Base-by-base conservation (phyloP, 208 protist species). In the Naegleria gruberi region DNA sequence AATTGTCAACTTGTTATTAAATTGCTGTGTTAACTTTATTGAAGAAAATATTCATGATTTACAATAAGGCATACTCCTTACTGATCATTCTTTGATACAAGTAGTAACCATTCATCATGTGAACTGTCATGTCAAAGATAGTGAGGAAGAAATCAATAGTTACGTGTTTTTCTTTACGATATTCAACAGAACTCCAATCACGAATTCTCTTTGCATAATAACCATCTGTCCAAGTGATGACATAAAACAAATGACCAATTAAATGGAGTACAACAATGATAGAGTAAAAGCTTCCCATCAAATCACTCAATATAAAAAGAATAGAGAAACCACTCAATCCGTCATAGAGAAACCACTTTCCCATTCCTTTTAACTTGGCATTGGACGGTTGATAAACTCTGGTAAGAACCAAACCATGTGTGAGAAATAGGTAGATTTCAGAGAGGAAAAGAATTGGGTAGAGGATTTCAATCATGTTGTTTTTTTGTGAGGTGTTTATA, bases 191-290 rank as follows among this genome's bases (percentile, higher is more conserved):
- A 86, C 42, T 47, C 82, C 82, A 86, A 46, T 86, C 41, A 30
- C 82, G 0, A 46, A 86, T 86, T 30, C 82, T 1, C 7, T 45
- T 86, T 0, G 43, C 34, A 40, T 86, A 86, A 15, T 86, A 46
- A 4, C 43, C 43, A 7, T 86, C 1, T 0, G 43, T 42, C 82
- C 82, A 86, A 47, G 42, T 86, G 40, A 23, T 45, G 1, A 86
- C 82, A 86, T 86, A 86, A 86, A 46, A 86, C 82, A 46, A 26
- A 40, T 86, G 82, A 17, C 40, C 43, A 86, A 86, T 86, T 10
- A 46, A 42, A 30, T 86, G 42, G 19, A 86, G 45, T 3, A 46
- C 0, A 15, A 86, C 42, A 65, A 65, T 3, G n/a, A 45, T 45
- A 43, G 15, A 46, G 37, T 42, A 86, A 46, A 86, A 46, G 34